Base-by-base conservation (phyloP, 441 rosid species). In the Biscutella laevigata region DNA sequence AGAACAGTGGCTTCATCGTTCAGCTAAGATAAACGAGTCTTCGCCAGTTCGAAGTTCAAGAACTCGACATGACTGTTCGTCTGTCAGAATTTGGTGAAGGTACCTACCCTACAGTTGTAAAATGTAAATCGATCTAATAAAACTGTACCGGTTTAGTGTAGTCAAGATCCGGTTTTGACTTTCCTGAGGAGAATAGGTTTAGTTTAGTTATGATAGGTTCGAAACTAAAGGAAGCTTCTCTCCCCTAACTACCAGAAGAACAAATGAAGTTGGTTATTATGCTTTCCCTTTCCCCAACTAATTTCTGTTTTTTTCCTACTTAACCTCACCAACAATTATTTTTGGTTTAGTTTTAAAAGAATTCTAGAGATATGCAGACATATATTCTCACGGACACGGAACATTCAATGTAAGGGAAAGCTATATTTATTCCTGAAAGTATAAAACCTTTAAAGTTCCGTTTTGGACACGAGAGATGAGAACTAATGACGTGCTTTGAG, bases 191-290 rank as follows among this genome's bases (percentile, higher is more conserved):
- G n/a, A 3, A 59, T 14, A 24, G 37, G 52, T 40, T 53, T 8
- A 15, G 39, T 21, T 53, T 62, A 54, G 68, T 63, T 63, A 62
- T 16, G 57, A 55, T 32, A 55, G 62, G 62, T 55, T 32, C 37
- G 57, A 55, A 48, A 55, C 32, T 47, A 57, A 56, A 63, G 24
- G 55, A 12, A 44, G 57, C 57, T 63, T 53, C 48, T 62, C 54
- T 45, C 61, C 67, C n/a, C n/a, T 62, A 62, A 62, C 67, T 45
- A 62, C 47, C 67, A 38, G 48, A n/a, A 36, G 57, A 63, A 47
- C 46, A 37, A 63, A 24, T 7, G 27, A 21, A 62, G 12, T 62
- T 62, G 67, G 67, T 53, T 53, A 53, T 63, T 17, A 6, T n/a
- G n/a, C n/a, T n/a, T n/a, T n/a, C 42, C 48, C 16, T 44, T 9